Percentiles rank a stretch among this genome's conserved stretches.
Evolutionary conservation across 2,329 filamentous ascomycete species (phyloP).

Genomic region (Colletotrichum orchidophilum): DNA sequence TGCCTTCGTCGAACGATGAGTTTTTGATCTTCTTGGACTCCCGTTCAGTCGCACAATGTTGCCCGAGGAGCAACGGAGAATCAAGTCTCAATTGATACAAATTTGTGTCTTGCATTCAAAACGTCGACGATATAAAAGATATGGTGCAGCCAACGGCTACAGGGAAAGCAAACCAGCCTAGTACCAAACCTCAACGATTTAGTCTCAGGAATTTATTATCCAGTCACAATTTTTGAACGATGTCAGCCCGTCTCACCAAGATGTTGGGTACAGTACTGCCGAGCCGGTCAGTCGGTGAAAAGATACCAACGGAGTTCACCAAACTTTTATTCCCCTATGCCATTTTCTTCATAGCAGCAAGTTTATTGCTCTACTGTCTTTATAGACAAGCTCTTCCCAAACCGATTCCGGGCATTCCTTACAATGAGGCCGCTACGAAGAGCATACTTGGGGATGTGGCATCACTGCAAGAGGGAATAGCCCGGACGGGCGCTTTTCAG

Average conservation of each 20-base stretch:
- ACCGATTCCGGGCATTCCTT: conserved; percentile 56
- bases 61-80: not conserved
- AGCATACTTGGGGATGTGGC: conserved; percentile 54
- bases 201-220: not conserved
- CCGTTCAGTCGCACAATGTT: not conserved
- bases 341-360: not conserved
- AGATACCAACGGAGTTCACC: not conserved
- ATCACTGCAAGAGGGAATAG: conserved; percentile 48
- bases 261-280: not conserved
- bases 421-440: conserved; percentile 47
- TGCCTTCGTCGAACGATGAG: not conserved
- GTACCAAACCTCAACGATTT: not conserved
- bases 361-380: not conserved
- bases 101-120: not conserved
- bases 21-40: not conserved
- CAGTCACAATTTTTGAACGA: not conserved
- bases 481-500: conserved; percentile 32
- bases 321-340: not conserved
- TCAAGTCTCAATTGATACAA: not conserved
- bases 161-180: not conserved
- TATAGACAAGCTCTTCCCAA: conserved; percentile 44
- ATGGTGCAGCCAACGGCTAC: not conserved
- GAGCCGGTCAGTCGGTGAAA: not conserved
- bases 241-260: not conserved
- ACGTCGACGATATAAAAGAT: not conserved